These are phyloP conservation scores for Tylopilus vinaceipallidus DNA, from an alignment of 768 basidiomycete species.

Conservation along the genomic window DNA sequence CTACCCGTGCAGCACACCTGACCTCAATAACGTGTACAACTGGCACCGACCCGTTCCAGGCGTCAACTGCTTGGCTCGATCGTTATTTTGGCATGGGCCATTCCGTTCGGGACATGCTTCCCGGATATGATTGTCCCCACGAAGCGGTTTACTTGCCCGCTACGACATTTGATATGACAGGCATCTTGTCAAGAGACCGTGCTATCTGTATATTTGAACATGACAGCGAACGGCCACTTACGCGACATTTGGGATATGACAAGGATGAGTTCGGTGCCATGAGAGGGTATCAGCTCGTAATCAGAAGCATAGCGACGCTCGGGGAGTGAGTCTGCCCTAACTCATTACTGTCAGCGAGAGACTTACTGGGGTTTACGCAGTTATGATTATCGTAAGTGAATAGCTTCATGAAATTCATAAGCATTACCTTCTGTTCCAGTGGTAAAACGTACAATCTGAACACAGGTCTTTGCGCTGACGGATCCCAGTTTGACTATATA, in stretches of 20 bases:
- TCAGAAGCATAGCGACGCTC: conserved; percentile 57
- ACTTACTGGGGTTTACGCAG: conserved; percentile 28
- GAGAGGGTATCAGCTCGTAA: conserved; percentile 56
- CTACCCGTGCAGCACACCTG: neutral
- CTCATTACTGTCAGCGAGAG: neutral
- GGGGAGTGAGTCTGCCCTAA: conserved; percentile 49
- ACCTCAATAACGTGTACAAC: conserved; percentile 31
- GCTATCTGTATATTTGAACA: conserved; percentile 68
- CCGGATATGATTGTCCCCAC: conserved; percentile 64
- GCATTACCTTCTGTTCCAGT: conserved; percentile 19
- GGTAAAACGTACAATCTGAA: conserved; percentile 19
- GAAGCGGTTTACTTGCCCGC: conserved; percentile 61
- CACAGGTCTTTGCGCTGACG: conserved; percentile 3
- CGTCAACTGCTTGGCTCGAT: conserved; percentile 61
- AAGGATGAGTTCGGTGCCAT: conserved; percentile 59
- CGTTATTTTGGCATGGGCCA: conserved; percentile 63
- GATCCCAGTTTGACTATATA: conserved; percentile 57
- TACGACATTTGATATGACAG: conserved; percentile 46
- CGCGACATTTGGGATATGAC: conserved; percentile 53
- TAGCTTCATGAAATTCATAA: neutral
- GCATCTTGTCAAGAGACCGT: conserved; percentile 43
- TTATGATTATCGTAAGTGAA: conserved; percentile 52
- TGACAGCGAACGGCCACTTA: conserved; percentile 55
- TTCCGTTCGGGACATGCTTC: conserved; percentile 57
- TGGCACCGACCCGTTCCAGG: conserved; percentile 61